Evolutionary conservation across 2,329 filamentous ascomycete genomes (phyloP).

Genomic region (Ascomycota sp.): DNA sequence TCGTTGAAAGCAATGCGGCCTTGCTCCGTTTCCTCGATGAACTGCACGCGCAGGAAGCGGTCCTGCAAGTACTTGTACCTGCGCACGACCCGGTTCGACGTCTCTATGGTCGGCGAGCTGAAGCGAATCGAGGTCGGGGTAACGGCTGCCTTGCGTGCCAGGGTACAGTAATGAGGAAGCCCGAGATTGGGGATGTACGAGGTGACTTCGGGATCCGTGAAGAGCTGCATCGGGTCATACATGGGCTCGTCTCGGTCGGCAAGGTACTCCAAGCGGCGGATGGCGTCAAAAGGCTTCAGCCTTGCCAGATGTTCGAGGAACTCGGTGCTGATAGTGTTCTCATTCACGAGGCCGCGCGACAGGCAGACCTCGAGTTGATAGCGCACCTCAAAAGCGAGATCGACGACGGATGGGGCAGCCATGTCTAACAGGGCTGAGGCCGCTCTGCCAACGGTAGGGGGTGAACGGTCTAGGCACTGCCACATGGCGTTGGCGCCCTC

Average conservation of each 20-base stretch:
- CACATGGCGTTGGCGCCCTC: conserved; percentile 8
- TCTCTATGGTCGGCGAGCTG: conserved; percentile 56
- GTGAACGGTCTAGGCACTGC: conserved; percentile 10
- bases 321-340: conserved; percentile 43
- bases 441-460: conserved; percentile 3
- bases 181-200: conserved; percentile 23
- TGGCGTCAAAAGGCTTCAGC: conserved; percentile 25
- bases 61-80: conserved; percentile 46
- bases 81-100: conserved; percentile 68
- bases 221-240: conserved; percentile 50
- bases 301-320: conserved; percentile 43
- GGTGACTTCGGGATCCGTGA: conserved; percentile 29
- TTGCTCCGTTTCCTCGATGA: conserved; percentile 53
- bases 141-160: conserved; percentile 53
- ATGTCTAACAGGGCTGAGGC: conserved; percentile 10
- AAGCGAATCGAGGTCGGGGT: conserved; percentile 71
- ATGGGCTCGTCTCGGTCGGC: conserved; percentile 38
- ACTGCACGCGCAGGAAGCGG: conserved; percentile 71
- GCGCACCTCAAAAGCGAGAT: conserved; percentile 46
- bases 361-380: conserved; percentile 89
- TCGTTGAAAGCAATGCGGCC: conserved; percentile 32
- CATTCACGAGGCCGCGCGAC: conserved; percentile 55
- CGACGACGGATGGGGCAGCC: conserved; percentile 4
- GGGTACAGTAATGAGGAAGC: conserved; percentile 49
- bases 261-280: conserved; percentile 50